phyloP scores from a whole-genome alignment of 306 rosid genomes.

The Citrullus colocynthis region DNA sequence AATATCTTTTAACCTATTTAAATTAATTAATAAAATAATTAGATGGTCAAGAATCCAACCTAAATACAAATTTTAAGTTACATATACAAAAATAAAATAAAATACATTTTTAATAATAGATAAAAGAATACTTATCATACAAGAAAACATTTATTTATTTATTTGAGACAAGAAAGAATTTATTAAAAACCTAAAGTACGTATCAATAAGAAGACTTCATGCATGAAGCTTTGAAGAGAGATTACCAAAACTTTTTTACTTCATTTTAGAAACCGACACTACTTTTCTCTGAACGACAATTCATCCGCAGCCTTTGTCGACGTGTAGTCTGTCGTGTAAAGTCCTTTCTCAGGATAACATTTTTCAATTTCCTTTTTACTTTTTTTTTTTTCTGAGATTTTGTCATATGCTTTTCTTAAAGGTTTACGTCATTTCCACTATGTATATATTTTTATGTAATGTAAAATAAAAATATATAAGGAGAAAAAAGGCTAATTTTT shows the following conservation, averaged over 20 bases:
- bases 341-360: background rate
- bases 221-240: background rate
- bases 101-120: too few relatives aligned
- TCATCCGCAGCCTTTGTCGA: slow-evolving; percentile 1
- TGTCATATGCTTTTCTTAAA: slow-evolving; percentile 3
- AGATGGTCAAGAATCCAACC: too few relatives aligned
- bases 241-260: background rate
- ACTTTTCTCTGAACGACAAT: background rate
- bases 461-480: too few relatives aligned
- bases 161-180: background rate
- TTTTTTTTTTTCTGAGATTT: background rate
- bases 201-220: slow-evolving; percentile 3
- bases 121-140: background rate
- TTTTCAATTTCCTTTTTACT: background rate
- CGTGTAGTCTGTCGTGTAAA: slow-evolving; percentile 10
- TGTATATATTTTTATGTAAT: background rate
- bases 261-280: background rate
- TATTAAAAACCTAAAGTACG: background rate
- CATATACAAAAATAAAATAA: too few relatives aligned
- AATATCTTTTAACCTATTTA: too few relatives aligned
- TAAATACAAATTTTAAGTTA: too few relatives aligned
- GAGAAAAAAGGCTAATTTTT: background rate
- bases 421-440: slow-evolving; percentile 4
- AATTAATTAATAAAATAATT: too few relatives aligned
- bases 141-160: background rate